These are phyloP conservation scores for Coemansia sp. DNA, from an alignment of 192 early-diverging fungal genomes.

Conservation along the genomic window DNA sequence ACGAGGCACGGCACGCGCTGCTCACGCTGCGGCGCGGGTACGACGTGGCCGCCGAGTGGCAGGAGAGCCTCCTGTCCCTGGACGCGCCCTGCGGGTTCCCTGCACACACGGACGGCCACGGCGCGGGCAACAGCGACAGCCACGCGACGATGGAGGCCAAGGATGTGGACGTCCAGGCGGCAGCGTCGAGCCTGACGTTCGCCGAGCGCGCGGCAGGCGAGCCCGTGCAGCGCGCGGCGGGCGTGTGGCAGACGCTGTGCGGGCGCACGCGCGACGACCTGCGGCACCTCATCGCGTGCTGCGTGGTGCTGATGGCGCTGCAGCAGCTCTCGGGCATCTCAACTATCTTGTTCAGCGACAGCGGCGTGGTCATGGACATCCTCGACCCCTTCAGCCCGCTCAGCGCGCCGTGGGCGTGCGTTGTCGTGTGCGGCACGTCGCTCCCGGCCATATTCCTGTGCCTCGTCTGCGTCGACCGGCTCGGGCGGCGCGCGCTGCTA, in stretches of 20 bases:
- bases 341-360: conserved; percentile 64
- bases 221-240: background rate
- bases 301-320: conserved; percentile 58
- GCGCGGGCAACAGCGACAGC: conserved; percentile 8
- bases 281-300: conserved; percentile 47
- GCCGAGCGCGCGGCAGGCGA: background rate
- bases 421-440: conserved; percentile 59
- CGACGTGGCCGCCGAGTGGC: conserved; percentile 61
- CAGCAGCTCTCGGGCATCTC: conserved; percentile 76
- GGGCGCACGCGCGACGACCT: conserved; percentile 43
- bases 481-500: conserved; percentile 67
- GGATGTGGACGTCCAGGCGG: background rate
- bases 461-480: conserved; percentile 58
- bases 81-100: no score
- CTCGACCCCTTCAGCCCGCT: conserved; percentile 57
- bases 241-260: conserved; percentile 24
- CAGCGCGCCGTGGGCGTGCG: conserved; percentile 25
- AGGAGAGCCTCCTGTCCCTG: conserved; percentile 47
- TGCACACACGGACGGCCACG: no score
- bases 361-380: conserved; percentile 52
- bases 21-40: conserved; percentile 55
- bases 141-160: conserved; percentile 16
- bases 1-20: conserved; percentile 63
- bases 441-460: conserved; percentile 64
- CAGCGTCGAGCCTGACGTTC: conserved; percentile 14